Evolutionary conservation across 2,329 filamentous ascomycete genomes (phyloP).

Genomic region (Ophiostoma fasciatum): DNA sequence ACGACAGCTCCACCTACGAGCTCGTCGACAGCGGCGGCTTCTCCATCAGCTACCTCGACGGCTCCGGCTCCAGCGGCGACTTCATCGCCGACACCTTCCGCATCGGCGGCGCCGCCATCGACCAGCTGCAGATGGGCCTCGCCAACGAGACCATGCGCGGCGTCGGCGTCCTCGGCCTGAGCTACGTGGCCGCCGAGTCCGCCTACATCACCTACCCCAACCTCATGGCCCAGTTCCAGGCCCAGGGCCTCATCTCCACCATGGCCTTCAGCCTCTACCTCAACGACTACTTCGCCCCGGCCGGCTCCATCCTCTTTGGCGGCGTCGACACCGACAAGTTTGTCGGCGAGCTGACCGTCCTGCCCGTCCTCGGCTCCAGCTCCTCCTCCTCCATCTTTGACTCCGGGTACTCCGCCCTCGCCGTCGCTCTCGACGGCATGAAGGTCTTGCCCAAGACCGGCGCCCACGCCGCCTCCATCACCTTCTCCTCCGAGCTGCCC

Average conservation of each 20-base stretch:
- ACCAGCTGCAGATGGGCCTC: constrained; percentile 39
- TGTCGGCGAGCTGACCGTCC: constrained; percentile 36
- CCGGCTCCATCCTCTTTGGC: constrained; percentile 52
- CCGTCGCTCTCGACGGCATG: constrained; percentile 24
- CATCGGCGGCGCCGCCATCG: constrained; percentile 34
- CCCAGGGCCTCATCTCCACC: constrained; percentile 44
- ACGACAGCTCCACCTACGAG: constrained; percentile 32
- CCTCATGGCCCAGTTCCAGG: constrained; percentile 48
- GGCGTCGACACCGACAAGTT: constrained; percentile 56
- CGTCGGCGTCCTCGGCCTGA: constrained; percentile 44
- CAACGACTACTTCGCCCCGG: constrained; percentile 36
- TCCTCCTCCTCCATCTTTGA: constrained; percentile 22
- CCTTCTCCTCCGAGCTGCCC: constrained; percentile 17
- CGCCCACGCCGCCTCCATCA: constrained; percentile 4
- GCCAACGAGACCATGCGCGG: constrained; percentile 32
- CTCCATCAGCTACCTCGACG: constrained; percentile 46
- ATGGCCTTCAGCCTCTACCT: constrained; percentile 57
- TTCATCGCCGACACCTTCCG: constrained; percentile 42
- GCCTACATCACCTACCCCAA: constrained; percentile 33
- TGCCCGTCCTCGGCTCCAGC: constrained; percentile 36
- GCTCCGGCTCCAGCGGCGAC: constrained; percentile 36
- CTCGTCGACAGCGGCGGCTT: constrained; percentile 30
- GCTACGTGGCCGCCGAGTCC: constrained; percentile 36
- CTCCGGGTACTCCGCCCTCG: constrained; percentile 25
- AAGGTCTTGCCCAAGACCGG: constrained; percentile 14